phyloP scores from a whole-genome alignment of 257 asterid genomes.

The Gentiana dahurica region DNA sequence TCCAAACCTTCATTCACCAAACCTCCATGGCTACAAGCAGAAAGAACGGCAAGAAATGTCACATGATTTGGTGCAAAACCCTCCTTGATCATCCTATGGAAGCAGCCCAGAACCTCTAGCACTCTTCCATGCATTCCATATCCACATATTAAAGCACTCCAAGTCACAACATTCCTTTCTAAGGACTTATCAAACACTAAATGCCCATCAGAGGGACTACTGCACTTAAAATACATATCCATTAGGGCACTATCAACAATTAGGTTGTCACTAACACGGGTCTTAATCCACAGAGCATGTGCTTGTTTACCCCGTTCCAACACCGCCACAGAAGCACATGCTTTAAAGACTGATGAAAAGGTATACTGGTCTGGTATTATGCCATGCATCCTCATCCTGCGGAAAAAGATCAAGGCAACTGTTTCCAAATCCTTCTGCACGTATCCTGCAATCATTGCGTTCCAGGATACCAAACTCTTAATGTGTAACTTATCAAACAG shows the following conservation, averaged over 20 bases:
- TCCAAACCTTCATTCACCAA: constrained; percentile 61
- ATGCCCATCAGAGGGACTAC: constrained; percentile 63
- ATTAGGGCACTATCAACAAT: constrained; percentile 75
- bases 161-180: constrained; percentile 67
- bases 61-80: constrained; percentile 80
- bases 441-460: constrained; percentile 72
- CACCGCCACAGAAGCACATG: constrained; percentile 82
- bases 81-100: constrained; percentile 67
- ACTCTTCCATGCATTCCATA: constrained; percentile 80
- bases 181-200: constrained; percentile 50
- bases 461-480: constrained; percentile 66
- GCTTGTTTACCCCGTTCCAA: constrained; percentile 83
- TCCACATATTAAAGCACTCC: constrained; percentile 87
- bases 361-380: constrained; percentile 80
- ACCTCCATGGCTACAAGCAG: constrained; percentile 92
- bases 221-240: constrained; percentile 97
- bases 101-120: constrained; percentile 47
- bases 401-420: constrained; percentile 56
- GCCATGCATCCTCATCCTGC: constrained; percentile 54
- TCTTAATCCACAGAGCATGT: constrained; percentile 61
- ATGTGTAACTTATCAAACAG: constrained; percentile 43
- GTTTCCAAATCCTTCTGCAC: constrained; percentile 76
- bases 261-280: constrained; percentile 46
- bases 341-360: constrained; percentile 77
- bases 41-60: constrained; percentile 79